These are phyloP conservation scores for Pythium apleroticum DNA, from an alignment of 352 stramenopile genomes.

Conservation along the genomic window DNA sequence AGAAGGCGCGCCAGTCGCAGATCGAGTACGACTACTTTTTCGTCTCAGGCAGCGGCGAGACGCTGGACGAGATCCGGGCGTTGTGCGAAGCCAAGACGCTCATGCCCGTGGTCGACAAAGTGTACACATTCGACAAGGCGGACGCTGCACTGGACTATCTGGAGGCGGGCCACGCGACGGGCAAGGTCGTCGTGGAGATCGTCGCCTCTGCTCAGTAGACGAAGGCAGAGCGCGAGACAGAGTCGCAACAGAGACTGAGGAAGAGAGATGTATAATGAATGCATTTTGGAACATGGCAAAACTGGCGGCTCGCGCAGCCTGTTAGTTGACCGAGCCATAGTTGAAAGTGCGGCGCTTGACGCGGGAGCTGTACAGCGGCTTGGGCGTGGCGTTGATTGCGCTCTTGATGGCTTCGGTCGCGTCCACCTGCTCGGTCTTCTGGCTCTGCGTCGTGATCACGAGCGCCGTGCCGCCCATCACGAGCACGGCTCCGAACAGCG, in stretches of 20 bases:
- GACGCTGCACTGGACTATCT: conserved; percentile 64
- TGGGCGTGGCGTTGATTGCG: conserved; percentile 54
- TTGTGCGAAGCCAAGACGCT: conserved; percentile 47
- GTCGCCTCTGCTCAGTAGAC: neutral
- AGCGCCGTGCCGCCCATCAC: conserved; percentile 79
- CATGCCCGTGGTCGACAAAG: conserved; percentile 62
- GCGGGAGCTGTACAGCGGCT: conserved; percentile 61
- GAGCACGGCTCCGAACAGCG: conserved; percentile 68
- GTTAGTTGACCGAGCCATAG: conserved; percentile 38
- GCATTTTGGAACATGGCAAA: conserved; percentile 1
- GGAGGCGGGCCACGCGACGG: conserved; percentile 53
- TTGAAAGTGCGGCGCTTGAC: conserved; percentile 46
- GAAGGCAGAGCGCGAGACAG: too few relatives aligned
- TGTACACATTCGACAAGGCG: conserved; percentile 68
- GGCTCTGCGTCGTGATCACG: conserved; percentile 73
- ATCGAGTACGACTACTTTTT: conserved; percentile 68
- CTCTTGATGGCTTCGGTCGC: conserved; percentile 68
- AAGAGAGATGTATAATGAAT: neutral
- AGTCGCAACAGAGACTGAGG: neutral
- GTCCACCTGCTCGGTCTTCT: conserved; percentile 82
- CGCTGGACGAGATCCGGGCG: conserved; percentile 52
- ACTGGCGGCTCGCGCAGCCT: neutral
- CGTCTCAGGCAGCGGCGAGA: conserved; percentile 33
- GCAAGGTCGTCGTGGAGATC: conserved; percentile 71
- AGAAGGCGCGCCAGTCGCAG: conserved; percentile 44